Evolutionary conservation across 2,329 filamentous ascomycete genomes (phyloP).

Genomic region (Sordariomycetes sp.): DNA sequence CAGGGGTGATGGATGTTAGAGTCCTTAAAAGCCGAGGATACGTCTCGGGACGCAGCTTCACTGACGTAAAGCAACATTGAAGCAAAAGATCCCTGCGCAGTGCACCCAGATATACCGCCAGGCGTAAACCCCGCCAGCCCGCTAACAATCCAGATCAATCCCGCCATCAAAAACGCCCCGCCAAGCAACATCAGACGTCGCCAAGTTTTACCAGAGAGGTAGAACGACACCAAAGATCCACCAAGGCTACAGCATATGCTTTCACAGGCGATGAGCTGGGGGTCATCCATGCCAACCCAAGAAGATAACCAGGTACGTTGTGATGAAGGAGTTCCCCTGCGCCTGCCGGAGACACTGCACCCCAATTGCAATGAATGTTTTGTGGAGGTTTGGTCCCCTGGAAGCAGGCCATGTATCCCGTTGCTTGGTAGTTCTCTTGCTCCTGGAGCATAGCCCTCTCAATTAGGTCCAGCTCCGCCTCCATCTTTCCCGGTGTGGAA

Average conservation of each 20-base stretch:
- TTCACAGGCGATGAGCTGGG: not conserved
- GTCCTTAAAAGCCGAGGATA: not conserved
- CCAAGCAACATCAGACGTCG: conserved; percentile 7
- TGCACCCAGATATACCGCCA: not conserved
- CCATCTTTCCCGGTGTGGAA: not conserved
- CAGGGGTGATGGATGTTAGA: not conserved
- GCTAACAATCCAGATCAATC: conserved; percentile 4
- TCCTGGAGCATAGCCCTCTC: conserved; percentile 7
- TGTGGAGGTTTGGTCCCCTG: conserved; percentile 9
- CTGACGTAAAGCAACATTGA: not conserved
- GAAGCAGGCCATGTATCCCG: conserved; percentile 7
- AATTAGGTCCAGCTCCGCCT: conserved; percentile 5
- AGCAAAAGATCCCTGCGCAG: not conserved
- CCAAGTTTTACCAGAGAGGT: conserved; percentile 7
- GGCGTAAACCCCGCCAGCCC: not conserved
- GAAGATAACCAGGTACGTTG: conserved; percentile 11
- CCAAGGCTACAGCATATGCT: not conserved
- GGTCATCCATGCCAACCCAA: conserved; percentile 9
- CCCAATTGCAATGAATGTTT: conserved; percentile 4
- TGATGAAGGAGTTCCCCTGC: conserved; percentile 10
- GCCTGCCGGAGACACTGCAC: conserved; percentile 10
- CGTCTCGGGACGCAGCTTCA: not conserved
- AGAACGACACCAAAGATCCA: conserved; percentile 5
- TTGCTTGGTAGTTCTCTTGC: conserved; percentile 2
- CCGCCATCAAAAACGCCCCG: conserved; percentile 6